phyloP scores from a whole-genome alignment of 2,329 filamentous ascomycete genomes.

The Epichloe gansuensis region DNA sequence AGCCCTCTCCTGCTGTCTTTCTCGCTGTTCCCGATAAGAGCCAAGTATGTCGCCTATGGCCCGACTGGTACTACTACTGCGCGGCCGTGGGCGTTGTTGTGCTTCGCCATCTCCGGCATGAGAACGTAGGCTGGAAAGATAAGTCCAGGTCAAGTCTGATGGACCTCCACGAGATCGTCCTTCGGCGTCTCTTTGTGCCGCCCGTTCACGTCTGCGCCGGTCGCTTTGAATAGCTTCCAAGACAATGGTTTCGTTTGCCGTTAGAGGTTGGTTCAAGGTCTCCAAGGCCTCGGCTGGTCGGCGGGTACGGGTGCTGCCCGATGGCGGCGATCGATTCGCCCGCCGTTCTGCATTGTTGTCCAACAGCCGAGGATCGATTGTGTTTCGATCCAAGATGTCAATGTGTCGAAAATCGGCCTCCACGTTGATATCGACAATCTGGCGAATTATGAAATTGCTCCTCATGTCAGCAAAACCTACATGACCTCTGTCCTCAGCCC shows the following conservation, averaged over 20 bases:
- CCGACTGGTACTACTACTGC: slow-evolving; percentile 24
- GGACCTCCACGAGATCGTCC: slow-evolving; percentile 11
- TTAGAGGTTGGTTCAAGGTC: slow-evolving; percentile 37
- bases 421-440: slow-evolving; percentile 52
- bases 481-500: slow-evolving; percentile 77
- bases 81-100: slow-evolving; percentile 20
- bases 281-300: slow-evolving; percentile 23
- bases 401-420: slow-evolving; percentile 44
- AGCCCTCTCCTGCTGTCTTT: slow-evolving; percentile 21
- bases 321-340: slow-evolving; percentile 10
- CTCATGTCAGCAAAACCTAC: slow-evolving; percentile 64
- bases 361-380: slow-evolving; percentile 40
- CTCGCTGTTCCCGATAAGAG: slow-evolving; percentile 25
- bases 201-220: slow-evolving; percentile 36
- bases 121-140: slow-evolving; percentile 10
- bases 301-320: slow-evolving; percentile 2
- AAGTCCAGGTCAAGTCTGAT: slow-evolving; percentile 10
- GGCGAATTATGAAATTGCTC: slow-evolving; percentile 51
- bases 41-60: slow-evolving; percentile 26
- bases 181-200: slow-evolving; percentile 15
- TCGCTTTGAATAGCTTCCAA: slow-evolving; percentile 43
- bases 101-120: slow-evolving; percentile 13
- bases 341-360: slow-evolving; percentile 33
- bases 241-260: slow-evolving; percentile 40
- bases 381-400: slow-evolving; percentile 40